phyloP scores from a whole-genome alignment of 257 asterid genomes.

The Ballota nigra region DNA sequence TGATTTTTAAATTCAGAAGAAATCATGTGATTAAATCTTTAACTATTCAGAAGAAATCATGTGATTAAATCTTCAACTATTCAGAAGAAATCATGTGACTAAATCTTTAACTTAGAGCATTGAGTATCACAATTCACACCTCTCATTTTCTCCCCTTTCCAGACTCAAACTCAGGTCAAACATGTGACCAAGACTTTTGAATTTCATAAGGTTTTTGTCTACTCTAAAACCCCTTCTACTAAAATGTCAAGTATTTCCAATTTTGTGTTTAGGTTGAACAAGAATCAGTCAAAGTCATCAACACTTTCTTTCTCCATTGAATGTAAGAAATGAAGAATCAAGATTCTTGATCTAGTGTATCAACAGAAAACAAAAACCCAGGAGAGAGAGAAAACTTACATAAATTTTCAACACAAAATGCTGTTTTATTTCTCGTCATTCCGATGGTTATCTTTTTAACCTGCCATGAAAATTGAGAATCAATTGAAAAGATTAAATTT shows the following conservation, averaged over 20 bases:
- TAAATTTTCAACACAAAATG: background rate
- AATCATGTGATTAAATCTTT: conserved; percentile 31
- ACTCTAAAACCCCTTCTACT: conserved; percentile 30
- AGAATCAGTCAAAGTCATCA: conserved; percentile 41
- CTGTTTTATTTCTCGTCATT: background rate
- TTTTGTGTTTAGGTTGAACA: conserved; percentile 23
- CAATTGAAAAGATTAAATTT: background rate
- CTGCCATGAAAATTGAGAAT: conserved; percentile 3
- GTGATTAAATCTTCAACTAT: conserved; percentile 36
- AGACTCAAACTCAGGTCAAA: conserved; percentile 53
- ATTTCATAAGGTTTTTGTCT: conserved; percentile 28
- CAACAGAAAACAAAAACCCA: background rate
- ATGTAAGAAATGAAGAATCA: background rate
- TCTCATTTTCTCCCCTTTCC: conserved; percentile 9
- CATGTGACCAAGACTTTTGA: conserved; percentile 50
- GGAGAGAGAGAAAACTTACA: conserved; percentile 27
- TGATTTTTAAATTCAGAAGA: conserved; percentile 30
- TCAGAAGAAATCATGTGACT: conserved; percentile 61
- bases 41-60: conserved; percentile 37
- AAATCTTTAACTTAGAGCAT: conserved; percentile 29
- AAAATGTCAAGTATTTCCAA: conserved; percentile 14
- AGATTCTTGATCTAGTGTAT: conserved; percentile 1
- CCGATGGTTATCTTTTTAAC: background rate
- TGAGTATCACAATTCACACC: conserved; percentile 22
- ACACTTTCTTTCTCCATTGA: conserved; percentile 4